Base-by-base conservation (phyloP, 192 early-diverging fungal genomes). In the Podila epigama region DNA sequence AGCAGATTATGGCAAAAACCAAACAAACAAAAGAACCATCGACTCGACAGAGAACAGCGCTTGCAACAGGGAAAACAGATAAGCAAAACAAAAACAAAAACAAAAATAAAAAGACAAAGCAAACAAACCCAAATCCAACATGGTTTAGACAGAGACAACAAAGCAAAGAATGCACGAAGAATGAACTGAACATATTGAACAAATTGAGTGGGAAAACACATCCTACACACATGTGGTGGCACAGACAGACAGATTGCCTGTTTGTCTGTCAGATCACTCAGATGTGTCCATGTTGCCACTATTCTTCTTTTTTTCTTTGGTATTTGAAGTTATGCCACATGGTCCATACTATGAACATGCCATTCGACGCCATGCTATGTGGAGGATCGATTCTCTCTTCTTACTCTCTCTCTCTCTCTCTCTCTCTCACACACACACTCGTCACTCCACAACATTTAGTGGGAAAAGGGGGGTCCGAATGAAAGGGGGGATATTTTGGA, bases 341-440 rank as follows among this genome's bases (percentile, higher is more conserved):
- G n/a, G n/a, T n/a, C n/a, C n/a, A n/a, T n/a, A n/a, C n/a, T n/a
- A n/a, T n/a, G n/a, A n/a, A n/a, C n/a, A n/a, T n/a, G n/a, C n/a
- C n/a, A n/a, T n/a, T n/a, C n/a, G n/a, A n/a, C n/a, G n/a, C n/a
- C n/a, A n/a, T n/a, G n/a, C n/a, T n/a, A n/a, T n/a, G n/a, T n/a
- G n/a, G n/a, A n/a, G n/a, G n/a, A n/a, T n/a, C n/a, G n/a, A n/a
- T n/a, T n/a, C n/a, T n/a, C n/a, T n/a, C n/a, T n/a, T n/a, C n/a
- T 99, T 98, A 93, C 87, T 99, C 56, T 82, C 81, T 69, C 83
- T 94, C 66, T 85, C 87, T 65, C 98, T 99, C 86, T 86, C 94
- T 54, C 91, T 99, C 57, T 82, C 89, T 88, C 97, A 96, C 89
- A 95, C 96, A 80, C 95, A 98, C 89, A 91, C 91, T 81, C 96